Evolutionary conservation across 2,329 filamentous ascomycete species (phyloP), one percentile per base, ranked within the genome.

Genomic region (Metarhizium guizhouense): DNA sequence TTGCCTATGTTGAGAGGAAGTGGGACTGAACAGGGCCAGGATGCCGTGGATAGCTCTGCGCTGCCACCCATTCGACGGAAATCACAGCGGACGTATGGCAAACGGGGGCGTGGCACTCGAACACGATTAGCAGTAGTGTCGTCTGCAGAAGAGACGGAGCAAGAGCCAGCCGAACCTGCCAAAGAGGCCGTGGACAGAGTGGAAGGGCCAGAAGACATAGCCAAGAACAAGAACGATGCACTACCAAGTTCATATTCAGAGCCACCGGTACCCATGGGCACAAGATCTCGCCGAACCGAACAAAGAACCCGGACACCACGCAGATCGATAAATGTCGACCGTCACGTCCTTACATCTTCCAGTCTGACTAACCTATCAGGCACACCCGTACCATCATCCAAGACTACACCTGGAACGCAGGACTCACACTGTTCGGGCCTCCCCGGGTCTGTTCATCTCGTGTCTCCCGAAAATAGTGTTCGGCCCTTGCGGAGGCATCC

Each of bases 361-460:
- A 70, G 68, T 5, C 63, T 78, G 11, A 77, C 72, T 54, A 60
- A 67, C 25, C 58, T 76, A 14, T 71, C 71, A 2, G 63, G 65
- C 1, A 77, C 76, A 0, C 75, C 76, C 2, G 58, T 60, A 0
- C 59, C 68, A 3, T 73, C 73, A 2, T 64, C 64, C 40, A 68
- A 69, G 40, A 71, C 68, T 4, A 70, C 70, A 2, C 69, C 72
- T 1, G 66, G 62, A 16, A 74, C 67, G 2, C 67, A 68, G 36
- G 66, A 67, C 4, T 72, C 72, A 0, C 54, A 59, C 2, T 43
- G 48, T 11, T 66, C 65, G n/a, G 57, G 63, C 14, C 58, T 48
- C 53, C 54, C 53, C 13, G 61, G 58, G 29, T 64, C 56, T 6
- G 56, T 67, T n/a, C 57, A 54, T 13, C 52, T 64, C n/a, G 57